Evolutionary conservation across 257 asterid species (phyloP), one percentile per base, ranked within the genome.

Genomic region (Verbascum thapsus): DNA sequence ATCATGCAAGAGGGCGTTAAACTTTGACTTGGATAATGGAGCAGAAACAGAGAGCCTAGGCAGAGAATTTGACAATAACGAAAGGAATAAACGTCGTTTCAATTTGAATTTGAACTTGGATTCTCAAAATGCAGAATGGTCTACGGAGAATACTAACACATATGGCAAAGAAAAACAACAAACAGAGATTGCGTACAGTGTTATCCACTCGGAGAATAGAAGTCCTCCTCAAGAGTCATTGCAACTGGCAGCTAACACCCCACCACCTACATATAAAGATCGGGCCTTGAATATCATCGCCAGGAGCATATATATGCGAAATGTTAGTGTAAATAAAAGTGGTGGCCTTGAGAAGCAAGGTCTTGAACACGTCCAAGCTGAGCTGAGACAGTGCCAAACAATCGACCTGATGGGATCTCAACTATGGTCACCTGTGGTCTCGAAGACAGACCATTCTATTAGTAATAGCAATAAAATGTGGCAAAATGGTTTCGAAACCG

Each of bases 211-310:
- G 20, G 7, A 44, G 17, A 58, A 62, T 47, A 58, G 66, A 47
- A 76, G 44, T 67, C 64, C n/a, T n/a, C n/a, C 76, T 64, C 83
- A 54, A 50, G 76, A 63, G 37, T 64, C 77, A 34, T 55, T 52
- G 61, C 71, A 72, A 26, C 32, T 26, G 32, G 32, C 32, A 26
- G 32, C 32, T 26, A 26, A 2, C 32, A 58, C 67, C 62, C 60
- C 72, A 38, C 56, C 72, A 56, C 32, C 32, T 5, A 37, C 81
- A 20, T 26, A 65, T 10, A 83, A 71, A 64, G 84, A 77, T 49
- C 88, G 56, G 51, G 64, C 81, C n/a, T 67, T 84, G 76, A 84
- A 91, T 77, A 75, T 61, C 79, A 69, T 81, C 17, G 95, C 91
- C 23, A 78, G 91, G 80, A 76, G 45, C 69, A 52, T 84, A 54